Conservation (phyloP, 2,329 filamentous ascomycete genomes). For the Xylaria hypoxylon region DNA sequence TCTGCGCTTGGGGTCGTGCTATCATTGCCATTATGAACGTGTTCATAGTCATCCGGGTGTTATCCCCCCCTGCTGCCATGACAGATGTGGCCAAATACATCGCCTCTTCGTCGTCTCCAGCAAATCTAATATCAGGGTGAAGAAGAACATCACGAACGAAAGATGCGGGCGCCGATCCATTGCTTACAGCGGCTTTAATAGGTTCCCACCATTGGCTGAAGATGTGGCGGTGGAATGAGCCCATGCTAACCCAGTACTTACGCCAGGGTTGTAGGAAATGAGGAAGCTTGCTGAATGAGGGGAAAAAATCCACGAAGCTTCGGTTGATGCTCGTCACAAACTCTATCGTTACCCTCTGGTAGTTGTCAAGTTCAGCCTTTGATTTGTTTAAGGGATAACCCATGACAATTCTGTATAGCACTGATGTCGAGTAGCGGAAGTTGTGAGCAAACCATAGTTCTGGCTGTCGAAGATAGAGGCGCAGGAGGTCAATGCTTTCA, state of each 20-base stretch:
- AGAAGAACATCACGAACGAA: slow-evolving; percentile 49
- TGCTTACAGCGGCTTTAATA: slow-evolving; percentile 39
- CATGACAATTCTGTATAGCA: slow-evolving; percentile 51
- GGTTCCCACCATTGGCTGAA: slow-evolving; percentile 49
- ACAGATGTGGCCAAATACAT: slow-evolving; percentile 53
- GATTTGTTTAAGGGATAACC: slow-evolving; percentile 48
- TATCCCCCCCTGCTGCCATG: slow-evolving; percentile 53
- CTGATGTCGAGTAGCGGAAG: slow-evolving; percentile 52
- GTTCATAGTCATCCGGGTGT: slow-evolving; percentile 49
- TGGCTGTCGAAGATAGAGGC: slow-evolving; percentile 48
- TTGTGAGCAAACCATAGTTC: slow-evolving; percentile 51
- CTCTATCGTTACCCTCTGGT: slow-evolving; percentile 47
- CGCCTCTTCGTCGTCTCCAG: slow-evolving; percentile 50
- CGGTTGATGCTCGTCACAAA: slow-evolving; percentile 47
- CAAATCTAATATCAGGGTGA: slow-evolving; percentile 43
- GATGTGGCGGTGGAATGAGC: slow-evolving; percentile 45
- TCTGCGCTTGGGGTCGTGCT: slow-evolving; percentile 27
- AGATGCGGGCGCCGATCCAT: slow-evolving; percentile 44
- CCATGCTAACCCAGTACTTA: slow-evolving; percentile 46
- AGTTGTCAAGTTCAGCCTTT: slow-evolving; percentile 47
- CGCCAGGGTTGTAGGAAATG: slow-evolving; percentile 46
- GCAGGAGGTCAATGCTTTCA: slow-evolving; percentile 50
- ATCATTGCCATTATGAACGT: slow-evolving; percentile 51
- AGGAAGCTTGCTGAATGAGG: slow-evolving; percentile 40
- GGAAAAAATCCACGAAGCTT: slow-evolving; percentile 37